Conservation (phyloP, 495 filamentous ascomycete genomes). For the Talaromyces stipitatus region DNA sequence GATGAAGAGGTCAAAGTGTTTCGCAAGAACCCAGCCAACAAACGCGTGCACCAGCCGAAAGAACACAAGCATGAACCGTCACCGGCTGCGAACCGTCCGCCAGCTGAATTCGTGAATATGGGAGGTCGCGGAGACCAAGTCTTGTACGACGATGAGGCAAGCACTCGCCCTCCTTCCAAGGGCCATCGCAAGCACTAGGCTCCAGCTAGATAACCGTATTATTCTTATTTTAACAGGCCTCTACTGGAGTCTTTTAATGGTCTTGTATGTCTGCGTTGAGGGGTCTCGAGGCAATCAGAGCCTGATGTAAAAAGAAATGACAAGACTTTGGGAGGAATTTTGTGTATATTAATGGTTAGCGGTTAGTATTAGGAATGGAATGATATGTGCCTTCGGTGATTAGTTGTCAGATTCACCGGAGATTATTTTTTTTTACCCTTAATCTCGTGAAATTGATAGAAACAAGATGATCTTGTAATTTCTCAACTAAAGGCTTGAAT, state of each 20-base stretch:
- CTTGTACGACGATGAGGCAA: conserved; percentile 58
- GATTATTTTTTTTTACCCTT: too few species aligned
- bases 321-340: conserved; percentile 9
- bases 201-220: not conserved
- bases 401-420: too few species aligned
- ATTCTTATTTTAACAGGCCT: not conserved
- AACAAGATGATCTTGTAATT: too few species aligned
- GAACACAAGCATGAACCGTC: conserved; percentile 42
- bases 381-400: not conserved
- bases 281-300: not conserved
- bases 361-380: not conserved
- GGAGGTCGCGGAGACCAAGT: conserved; percentile 77
- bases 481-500: too few species aligned
- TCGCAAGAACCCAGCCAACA: conserved; percentile 59
- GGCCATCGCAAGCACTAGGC: conserved; percentile 1
- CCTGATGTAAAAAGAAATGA: conserved; percentile 5
- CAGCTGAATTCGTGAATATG: conserved; percentile 70
- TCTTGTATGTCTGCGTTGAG: not conserved
- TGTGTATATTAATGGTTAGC: not conserved
- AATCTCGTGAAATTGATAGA: too few species aligned
- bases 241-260: too few species aligned
- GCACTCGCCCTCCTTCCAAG: conserved; percentile 23
- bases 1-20: conserved; percentile 65
- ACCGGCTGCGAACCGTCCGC: conserved; percentile 55
- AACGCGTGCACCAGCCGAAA: conserved; percentile 32